phyloP scores from a whole-genome alignment of 345 rosid genomes.

The Aquilaria malaccensis region DNA sequence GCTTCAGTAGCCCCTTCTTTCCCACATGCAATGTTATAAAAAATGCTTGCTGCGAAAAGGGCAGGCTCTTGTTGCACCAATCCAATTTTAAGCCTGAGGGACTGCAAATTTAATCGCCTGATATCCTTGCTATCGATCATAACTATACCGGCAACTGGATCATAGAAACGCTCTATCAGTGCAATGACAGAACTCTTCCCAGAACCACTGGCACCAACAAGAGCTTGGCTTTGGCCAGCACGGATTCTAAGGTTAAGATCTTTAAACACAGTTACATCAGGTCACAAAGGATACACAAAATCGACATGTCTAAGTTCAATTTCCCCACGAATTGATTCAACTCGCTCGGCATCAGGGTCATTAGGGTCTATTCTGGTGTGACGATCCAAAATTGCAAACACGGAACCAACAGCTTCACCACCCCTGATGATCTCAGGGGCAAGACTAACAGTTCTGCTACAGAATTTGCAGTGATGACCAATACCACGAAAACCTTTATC shows the following conservation, averaged over 20 bases:
- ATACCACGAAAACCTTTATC: slow-evolving; percentile 92
- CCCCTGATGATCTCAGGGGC: slow-evolving; percentile 99
- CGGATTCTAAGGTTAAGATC: slow-evolving; percentile 85
- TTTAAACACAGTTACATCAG: slow-evolving; percentile 71
- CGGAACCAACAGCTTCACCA: slow-evolving; percentile 96
- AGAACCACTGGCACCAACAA: slow-evolving; percentile 97
- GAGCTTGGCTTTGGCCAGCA: slow-evolving; percentile 96
- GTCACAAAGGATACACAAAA: slow-evolving; percentile 89
- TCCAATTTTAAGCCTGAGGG: slow-evolving; percentile 83
- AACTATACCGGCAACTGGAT: slow-evolving; percentile 76
- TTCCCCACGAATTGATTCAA: slow-evolving; percentile 82
- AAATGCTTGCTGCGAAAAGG: slow-evolving; percentile 84
- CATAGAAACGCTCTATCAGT: slow-evolving; percentile 89
- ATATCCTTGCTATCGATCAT: slow-evolving; percentile 97
- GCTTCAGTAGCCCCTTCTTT: slow-evolving; percentile 90
- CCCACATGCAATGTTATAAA: slow-evolving; percentile 92
- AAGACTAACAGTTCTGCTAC: slow-evolving; percentile 99
- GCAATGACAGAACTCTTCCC: slow-evolving; percentile 96
- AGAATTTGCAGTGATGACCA: slow-evolving; percentile 93
- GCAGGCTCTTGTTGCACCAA: slow-evolving; percentile 98
- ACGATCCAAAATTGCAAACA: slow-evolving; percentile 78
- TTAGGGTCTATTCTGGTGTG: slow-evolving; percentile 83
- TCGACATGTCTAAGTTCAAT: slow-evolving; percentile 95
- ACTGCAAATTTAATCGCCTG: slow-evolving; percentile 73
- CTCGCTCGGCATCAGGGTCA: slow-evolving; percentile 83